Base-by-base conservation (phyloP, 768 basidiomycete genomes). In the Tricholoma sp. region DNA sequence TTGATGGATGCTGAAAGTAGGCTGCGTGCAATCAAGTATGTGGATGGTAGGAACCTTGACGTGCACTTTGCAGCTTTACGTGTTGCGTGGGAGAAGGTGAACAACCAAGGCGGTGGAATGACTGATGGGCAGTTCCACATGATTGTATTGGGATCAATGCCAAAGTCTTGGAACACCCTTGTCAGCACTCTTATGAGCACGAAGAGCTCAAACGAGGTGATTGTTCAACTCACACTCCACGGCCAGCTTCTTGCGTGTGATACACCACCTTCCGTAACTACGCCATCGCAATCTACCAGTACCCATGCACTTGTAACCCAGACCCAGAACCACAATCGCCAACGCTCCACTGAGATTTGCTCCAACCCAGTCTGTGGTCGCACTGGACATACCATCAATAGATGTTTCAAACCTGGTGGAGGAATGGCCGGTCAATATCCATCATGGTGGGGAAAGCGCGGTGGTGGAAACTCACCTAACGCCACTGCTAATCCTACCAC, bases 361-460 rank as follows among this genome's bases (percentile, higher is more conserved):
- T n/a, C 50, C 17, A 58, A 55, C 13, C 50, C 52, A 12, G 24
- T 29, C 1, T 63, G 62, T 28, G 49, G 54, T 3, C 50, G 55
- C 20, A 52, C 29, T 3, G 58, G 63, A 9, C 63, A 64, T 36
- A n/a, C 50, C 10, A 52, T 59, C 15, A 15, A 37, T 37, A 37
- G 15, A 31, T n/a, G n/a, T n/a, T n/a, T n/a, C n/a, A n/a, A 54
- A 41, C 33, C 47, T 31, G 63, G 63, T 11, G 63, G 63, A 2
- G 60, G 60, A 44, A 63, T 59, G 48, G 63, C 50, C 2, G 60
- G 63, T 6, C 63, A 63, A 47, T 63, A 57, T 28, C 60, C 63
- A 3, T 50, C 52, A 6, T 57, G 58, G 58, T 61, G 54, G 54
- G 54, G 52, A 44, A 41, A 32, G 41, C 10, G 2, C 3, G 11